Conservation (phyloP, 129 eudicot genomes). For the Escallonia herrerae region DNA sequence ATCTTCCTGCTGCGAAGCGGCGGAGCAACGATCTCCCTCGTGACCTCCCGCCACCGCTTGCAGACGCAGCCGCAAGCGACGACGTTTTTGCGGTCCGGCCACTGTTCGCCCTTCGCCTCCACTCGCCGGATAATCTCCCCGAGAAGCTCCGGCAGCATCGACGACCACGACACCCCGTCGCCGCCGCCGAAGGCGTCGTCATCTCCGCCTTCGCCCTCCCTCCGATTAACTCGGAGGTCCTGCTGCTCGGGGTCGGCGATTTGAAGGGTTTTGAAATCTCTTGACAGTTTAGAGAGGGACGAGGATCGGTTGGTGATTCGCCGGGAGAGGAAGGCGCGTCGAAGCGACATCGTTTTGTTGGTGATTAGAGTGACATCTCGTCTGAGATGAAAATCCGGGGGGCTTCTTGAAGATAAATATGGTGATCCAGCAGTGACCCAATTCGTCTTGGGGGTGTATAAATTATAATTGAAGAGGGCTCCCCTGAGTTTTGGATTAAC, state of each 20-base stretch:
- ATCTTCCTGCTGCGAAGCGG: conserved; percentile 48
- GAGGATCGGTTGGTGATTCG: conserved; percentile 44
- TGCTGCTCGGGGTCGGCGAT: background rate
- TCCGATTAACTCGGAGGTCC: background rate
- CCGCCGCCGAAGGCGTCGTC: conserved; percentile 9
- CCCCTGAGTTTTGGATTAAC: too few species aligned
- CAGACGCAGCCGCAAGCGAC: conserved; percentile 90
- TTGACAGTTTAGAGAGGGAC: conserved; percentile 28
- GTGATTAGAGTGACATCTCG: background rate
- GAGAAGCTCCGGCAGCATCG: conserved; percentile 79
- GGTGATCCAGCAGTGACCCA: too few species aligned
- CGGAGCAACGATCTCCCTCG: conserved; percentile 46
- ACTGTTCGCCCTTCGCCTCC: conserved; percentile 62
- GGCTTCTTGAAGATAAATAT: too few species aligned
- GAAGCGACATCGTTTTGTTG: conserved; percentile 27
- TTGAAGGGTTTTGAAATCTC: conserved; percentile 23
- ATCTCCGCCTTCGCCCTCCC: conserved; percentile 4
- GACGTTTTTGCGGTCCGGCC: conserved; percentile 73
- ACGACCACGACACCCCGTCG: conserved; percentile 43
- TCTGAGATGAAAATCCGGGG: too few species aligned
- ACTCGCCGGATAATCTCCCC: conserved; percentile 74
- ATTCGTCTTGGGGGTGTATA: too few species aligned
- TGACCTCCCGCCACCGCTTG: conserved; percentile 68
- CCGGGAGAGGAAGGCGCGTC: conserved; percentile 51
- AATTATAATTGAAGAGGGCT: too few species aligned